These are phyloP conservation scores for Cordyceps tenuipes DNA, from an alignment of 2,329 filamentous ascomycete species.

Conservation along the genomic window DNA sequence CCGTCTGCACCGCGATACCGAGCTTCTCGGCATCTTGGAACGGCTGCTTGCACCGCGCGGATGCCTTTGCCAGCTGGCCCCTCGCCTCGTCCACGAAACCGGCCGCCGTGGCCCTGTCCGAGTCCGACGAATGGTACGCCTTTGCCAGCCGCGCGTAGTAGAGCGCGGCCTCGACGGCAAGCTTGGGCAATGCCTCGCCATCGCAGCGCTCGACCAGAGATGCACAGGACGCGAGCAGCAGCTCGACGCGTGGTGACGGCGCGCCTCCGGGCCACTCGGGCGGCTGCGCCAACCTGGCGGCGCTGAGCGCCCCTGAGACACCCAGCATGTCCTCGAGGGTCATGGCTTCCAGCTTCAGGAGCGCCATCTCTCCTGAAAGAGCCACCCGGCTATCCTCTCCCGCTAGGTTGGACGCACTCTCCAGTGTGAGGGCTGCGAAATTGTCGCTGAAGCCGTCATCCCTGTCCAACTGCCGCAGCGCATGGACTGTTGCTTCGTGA, in stretches of 20 bases:
- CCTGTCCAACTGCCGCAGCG: neutral
- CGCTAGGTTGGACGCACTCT: neutral
- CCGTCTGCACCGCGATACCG: conserved; percentile 14
- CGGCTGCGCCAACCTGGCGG: neutral
- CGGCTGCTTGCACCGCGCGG: conserved; percentile 6
- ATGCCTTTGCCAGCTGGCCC: conserved; percentile 4
- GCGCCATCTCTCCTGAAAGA: conserved; percentile 4
- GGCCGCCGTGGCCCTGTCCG: neutral
- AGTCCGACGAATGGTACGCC: neutral
- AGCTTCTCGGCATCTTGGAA: conserved; percentile 12
- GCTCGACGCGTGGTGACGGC: neutral
- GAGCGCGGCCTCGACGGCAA: neutral
- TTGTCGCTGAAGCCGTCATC: neutral
- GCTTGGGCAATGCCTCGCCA: neutral
- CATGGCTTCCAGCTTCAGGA: conserved; percentile 1
- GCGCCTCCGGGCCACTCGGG: conserved; percentile 1
- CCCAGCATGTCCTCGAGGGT: conserved; percentile 1
- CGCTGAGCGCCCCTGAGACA: neutral
- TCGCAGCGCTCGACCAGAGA: neutral
- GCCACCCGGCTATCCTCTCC: conserved; percentile 9
- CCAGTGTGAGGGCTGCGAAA: neutral
- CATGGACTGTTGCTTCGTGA: conserved; percentile 24
- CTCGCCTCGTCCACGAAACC: conserved; percentile 8
- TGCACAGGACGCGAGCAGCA: neutral
- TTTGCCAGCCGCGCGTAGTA: conserved; percentile 1